Evolutionary conservation across 805 yeast genomes (phyloP), one percentile per base, ranked within the genome.

Genomic region (Komagataella pastoris): DNA sequence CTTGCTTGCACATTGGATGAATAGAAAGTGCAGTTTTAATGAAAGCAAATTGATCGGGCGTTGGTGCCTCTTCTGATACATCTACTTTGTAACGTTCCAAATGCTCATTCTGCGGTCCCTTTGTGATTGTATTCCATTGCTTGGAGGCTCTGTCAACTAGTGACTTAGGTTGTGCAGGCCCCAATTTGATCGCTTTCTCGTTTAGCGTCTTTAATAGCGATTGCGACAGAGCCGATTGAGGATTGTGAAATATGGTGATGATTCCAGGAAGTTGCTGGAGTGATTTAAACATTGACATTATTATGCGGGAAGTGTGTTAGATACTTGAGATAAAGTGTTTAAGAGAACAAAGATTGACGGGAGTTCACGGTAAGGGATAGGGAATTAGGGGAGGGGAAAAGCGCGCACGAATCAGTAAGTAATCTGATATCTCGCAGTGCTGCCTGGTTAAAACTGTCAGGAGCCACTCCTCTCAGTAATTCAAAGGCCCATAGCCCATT

Each of bases 251-350:
- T 44, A 77, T 52, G 3, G 81, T 70, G 50, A 77, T 69, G 1
- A 70, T 66, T 17, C 80, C 72, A 1, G 79, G 74, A 18, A 68
- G 65, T 14, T 57, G 54, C 56, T 75, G 80, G 7, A 76, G 58
- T 3, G 79, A 65, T 56, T 62, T 74, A 52, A 76, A 67, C 72
- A 76, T 67, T 5, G 80, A 73, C 79, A 75, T 75, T 24, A 17
- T 51, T 47, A 17, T 3, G 48, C 6, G 23, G 40, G 45, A 44
- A 44, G 19, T 24, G 23, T 14, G 14, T 19, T 17, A n/a, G 40
- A 30, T 30, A 30, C n/a, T 14, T 30, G 40, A 30, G 40, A 30
- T 30, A 10, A 30, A 30, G 40, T 30, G 14, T 10, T 30, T 2
- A 30, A 14, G 14, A 30, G 40, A 30, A 30, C 40, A 30, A 24